A percentile compares a stretch with the other conserved stretches of the same genome.
Conservation (phyloP, 306 rosid species). For the Chamaecrista fasciculata region DNA sequence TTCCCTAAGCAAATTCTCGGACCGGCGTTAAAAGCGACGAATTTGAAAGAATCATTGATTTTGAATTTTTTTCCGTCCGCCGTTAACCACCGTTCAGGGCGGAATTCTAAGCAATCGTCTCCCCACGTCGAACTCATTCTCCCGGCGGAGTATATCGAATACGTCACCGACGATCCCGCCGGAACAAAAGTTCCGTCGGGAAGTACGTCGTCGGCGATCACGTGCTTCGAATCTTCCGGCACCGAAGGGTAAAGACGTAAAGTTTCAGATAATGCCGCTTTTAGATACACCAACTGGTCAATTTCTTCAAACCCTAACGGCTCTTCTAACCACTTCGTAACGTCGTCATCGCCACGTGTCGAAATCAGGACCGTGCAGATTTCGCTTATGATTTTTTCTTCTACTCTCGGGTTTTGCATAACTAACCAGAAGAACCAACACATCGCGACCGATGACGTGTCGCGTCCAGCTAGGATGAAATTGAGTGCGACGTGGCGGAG, state of each 20-base stretch:
- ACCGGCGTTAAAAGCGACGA: conserved; percentile 91
- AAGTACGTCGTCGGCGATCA: conserved; percentile 56
- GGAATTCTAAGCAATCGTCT: conserved; percentile 76
- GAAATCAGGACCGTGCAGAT: conserved; percentile 55
- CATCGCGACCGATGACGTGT: conserved; percentile 79
- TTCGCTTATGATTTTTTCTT: conserved; percentile 59
- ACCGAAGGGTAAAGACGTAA: conserved; percentile 81
- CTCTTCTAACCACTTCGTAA: conserved; percentile 53
- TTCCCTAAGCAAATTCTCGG: conserved; percentile 91
- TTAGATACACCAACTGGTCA: conserved; percentile 70
- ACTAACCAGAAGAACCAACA: conserved; percentile 91
- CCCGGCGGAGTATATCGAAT: conserved; percentile 78
- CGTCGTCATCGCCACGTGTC: conserved; percentile 61
- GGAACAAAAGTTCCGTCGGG: conserved; percentile 90
- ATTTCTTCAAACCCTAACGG: conserved; percentile 75
- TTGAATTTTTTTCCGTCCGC: conserved; percentile 53
- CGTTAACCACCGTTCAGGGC: conserved; percentile 85
- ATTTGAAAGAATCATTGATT: conserved; percentile 70
- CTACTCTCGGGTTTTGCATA: conserved; percentile 57
- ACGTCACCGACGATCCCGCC: conserved; percentile 78
- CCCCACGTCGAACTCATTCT: conserved; percentile 81
- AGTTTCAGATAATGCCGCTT: conserved; percentile 81
- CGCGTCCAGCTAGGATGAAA: conserved; percentile 94
- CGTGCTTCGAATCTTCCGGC: conserved; percentile 89
- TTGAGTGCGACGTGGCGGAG: conserved; percentile 85